Conservation (phyloP, 1,284 basidiomycete species). For the Rhodotorula mucilaginosa region DNA sequence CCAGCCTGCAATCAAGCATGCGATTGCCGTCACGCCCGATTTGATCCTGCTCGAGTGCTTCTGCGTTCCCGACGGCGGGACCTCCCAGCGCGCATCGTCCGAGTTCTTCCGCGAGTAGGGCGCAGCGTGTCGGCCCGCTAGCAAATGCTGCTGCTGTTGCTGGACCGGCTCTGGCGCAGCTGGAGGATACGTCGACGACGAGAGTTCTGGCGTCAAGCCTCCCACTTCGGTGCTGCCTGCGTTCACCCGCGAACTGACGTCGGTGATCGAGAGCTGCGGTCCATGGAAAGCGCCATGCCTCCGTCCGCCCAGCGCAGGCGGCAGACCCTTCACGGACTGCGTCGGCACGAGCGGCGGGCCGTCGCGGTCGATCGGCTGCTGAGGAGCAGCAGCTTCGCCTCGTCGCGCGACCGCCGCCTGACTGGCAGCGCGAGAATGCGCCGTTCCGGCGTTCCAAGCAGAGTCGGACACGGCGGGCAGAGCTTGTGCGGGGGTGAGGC, state of each 20-base stretch:
- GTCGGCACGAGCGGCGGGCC: no score
- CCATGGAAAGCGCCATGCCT: background rate
- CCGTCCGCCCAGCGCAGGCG: no score
- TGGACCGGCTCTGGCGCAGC: background rate
- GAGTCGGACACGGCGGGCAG: no score
- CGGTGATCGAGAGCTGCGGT: background rate
- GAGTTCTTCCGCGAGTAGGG: background rate
- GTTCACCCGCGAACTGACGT: background rate
- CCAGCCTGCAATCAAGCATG: background rate
- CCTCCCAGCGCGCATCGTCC: background rate
- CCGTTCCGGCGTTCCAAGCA: no score
- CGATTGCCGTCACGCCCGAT: constrained; percentile 18
- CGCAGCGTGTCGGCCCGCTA: background rate
- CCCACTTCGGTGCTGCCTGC: background rate
- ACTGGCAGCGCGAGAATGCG: no score
- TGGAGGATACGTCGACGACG: background rate
- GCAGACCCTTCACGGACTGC: no score
- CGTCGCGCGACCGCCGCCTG: no score
- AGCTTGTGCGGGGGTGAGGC: no score
- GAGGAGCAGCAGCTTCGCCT: no score
- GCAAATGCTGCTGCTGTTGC: background rate
- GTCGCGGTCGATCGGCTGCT: no score
- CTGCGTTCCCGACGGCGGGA: constrained; percentile 11
- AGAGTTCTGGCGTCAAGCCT: no score
- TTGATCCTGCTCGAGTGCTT: constrained; percentile 19